These are phyloP conservation scores for Talaromyces islandicus DNA, from an alignment of 2,329 filamentous ascomycete species.

Conservation along the genomic window DNA sequence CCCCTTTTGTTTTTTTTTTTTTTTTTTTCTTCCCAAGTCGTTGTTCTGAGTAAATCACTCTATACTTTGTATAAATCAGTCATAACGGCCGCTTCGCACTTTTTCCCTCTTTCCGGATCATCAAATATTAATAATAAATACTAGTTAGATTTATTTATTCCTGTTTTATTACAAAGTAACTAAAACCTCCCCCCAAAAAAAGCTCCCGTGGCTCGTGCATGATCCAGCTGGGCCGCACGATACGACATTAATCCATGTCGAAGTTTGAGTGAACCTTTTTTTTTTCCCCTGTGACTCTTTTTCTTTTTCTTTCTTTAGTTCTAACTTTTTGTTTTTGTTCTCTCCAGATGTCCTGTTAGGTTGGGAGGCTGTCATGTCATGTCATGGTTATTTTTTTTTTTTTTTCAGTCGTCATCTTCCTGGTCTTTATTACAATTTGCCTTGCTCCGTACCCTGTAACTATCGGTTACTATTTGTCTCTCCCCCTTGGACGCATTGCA, in stretches of 20 bases:
- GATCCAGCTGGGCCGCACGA: background rate
- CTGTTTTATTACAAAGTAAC: background rate
- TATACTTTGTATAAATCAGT: background rate
- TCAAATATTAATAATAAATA: background rate
- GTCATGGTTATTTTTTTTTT: background rate
- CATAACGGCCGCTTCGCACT: background rate
- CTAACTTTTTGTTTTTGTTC: too few relatives aligned
- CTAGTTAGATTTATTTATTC: background rate
- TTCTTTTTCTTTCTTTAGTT: background rate
- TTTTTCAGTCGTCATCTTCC: background rate
- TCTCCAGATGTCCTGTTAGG: too few relatives aligned
- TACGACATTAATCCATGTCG: background rate
- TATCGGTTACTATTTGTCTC: background rate
- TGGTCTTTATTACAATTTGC: background rate
- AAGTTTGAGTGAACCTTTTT: background rate
- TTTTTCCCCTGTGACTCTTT: background rate
- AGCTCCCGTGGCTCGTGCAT: background rate
- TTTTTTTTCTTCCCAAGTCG: background rate
- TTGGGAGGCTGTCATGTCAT: background rate
- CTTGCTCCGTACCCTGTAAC: background rate
- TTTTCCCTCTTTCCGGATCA: background rate
- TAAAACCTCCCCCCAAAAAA: background rate
- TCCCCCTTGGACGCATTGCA: background rate
- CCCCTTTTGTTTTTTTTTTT: background rate
- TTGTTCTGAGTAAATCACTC: background rate